These are phyloP conservation scores for Rhodotorula sp. DNA, from an alignment of 1,284 basidiomycete genomes.

Conservation along the genomic window DNA sequence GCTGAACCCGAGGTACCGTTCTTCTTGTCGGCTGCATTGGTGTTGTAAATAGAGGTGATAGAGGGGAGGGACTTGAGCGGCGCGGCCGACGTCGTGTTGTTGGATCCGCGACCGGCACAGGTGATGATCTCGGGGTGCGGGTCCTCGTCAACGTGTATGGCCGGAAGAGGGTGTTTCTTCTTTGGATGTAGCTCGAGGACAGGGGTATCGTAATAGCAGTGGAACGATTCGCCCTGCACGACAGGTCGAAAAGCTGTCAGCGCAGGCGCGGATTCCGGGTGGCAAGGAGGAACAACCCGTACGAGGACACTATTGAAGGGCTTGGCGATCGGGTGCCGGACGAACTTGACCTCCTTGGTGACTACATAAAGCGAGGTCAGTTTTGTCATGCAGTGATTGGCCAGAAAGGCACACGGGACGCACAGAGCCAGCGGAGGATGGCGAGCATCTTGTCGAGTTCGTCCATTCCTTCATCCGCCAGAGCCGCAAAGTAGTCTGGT, in stretches of 20 bases:
- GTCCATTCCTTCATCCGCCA: conserved; percentile 48
- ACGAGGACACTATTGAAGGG: conserved; percentile 55
- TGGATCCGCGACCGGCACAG: conserved; percentile 26
- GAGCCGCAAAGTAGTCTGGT: conserved; percentile 64
- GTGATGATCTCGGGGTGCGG: conserved; percentile 32
- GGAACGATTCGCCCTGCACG: conserved; percentile 72
- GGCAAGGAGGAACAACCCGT: not conserved
- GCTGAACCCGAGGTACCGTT: not conserved
- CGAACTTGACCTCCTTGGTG: conserved; percentile 81
- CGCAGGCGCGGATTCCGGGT: not conserved
- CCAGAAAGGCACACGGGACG: not conserved
- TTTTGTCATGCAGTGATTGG: not conserved
- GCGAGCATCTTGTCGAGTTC: conserved; percentile 92
- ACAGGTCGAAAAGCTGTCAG: not conserved
- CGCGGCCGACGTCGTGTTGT: conserved; percentile 15
- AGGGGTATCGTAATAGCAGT: conserved; percentile 64
- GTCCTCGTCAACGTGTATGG: conserved; percentile 27
- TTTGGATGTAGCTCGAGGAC: conserved; percentile 49
- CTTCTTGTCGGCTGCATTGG: not conserved
- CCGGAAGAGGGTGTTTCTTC: conserved; percentile 36
- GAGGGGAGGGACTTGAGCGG: conserved; percentile 18
- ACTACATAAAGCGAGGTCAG: not conserved
- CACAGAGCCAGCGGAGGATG: conserved; percentile 68
- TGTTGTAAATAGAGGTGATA: conserved; percentile 4
- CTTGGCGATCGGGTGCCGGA: conserved; percentile 57